Base-by-base conservation (phyloP, 108 stramenopile genomes). In the Nitzschia palea region DNA sequence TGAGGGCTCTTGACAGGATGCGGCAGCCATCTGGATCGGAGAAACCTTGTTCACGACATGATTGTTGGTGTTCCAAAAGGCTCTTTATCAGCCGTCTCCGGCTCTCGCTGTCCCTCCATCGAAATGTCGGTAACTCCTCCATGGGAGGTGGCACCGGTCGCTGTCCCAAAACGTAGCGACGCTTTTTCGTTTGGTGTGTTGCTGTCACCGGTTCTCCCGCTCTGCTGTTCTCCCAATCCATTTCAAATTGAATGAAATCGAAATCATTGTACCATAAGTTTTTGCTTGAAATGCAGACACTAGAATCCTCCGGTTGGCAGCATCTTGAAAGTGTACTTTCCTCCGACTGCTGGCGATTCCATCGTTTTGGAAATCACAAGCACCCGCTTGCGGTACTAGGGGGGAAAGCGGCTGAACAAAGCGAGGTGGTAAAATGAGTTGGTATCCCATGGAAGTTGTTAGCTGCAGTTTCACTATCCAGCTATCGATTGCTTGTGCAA, bases 1-100 rank as follows among this genome's bases (percentile, higher is more conserved):
- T 55, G 4, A 25, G 12, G 5, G 55, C 14, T 29, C 29, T 27
- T 10, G 55, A 55, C 17, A 55, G 29, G 25, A 25, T 12, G 8
- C 23, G 15, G 55, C 12, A 18, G 12, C 55, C 55, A 55, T 55
- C 55, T 27, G 55, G 55, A 31, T 55, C 55, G 26, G 18, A 55
- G 14, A 29, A 12, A 14, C 55, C 55, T 55, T 26, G 18, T 55
- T 5, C 18, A 9, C 29, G 25, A 31, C 55, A 55, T 4, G 18
- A 18, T 4, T 27, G 12, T 17, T 55, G 55, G 17, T 55, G 55
- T 29, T 55, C 26, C 23, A 55, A 31, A 4, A 55, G 23, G 4
- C 14, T 29, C 4, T 31, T 4, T 29, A 18, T 25, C 55, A 55
- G 55, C 6, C 29, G 18, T 55, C 12, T 14, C 14, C 55, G 55